Evolutionary conservation across 148 eudicot genomes (phyloP), one percentile per base, ranked within the genome.

Genomic region (Chenopodium album): DNA sequence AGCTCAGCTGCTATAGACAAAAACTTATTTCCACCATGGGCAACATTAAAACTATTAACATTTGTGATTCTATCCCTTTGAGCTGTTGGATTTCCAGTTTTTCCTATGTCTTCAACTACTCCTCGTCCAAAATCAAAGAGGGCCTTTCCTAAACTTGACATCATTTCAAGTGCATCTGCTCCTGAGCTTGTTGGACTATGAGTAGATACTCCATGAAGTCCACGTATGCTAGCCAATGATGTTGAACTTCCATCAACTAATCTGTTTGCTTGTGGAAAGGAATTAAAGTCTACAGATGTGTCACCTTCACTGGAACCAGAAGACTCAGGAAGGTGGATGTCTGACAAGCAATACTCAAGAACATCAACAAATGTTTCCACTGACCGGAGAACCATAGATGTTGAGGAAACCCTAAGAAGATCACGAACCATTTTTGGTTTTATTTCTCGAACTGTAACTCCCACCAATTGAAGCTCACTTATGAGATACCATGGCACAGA

Each of bases 361-460:
- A 96, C 99, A 83, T 96, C 99, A 46, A 90, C 80, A 84, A 87
- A 94, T 62, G 94, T 94, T 78, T 92, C 95, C 77, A 91, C 88
- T 52, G 97, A 91, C 50, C 90, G 89, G 44, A 93, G 82, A 83
- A 85, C 88, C 70, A 92, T 83, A 71, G 94, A 88, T 34, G 91
- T 82, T 75, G 94, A 89, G 80, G 99, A 92, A 76, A 90, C 83
- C 88, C 92, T 90, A 78, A 96, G 98, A 89, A 96, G 99, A 82
- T 91, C 94, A 23, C 99, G 94, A 12, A 96, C 98, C 99, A 96
- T 96, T 89, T 90, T 96, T 56, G 99, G 98, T 87, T 92, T 94
- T 77, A 96, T 92, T 90, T 96, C 98, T 84, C 95, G 90, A 79
- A 94, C 95, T 62, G 84, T 78, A 56, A 96, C 85, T 48, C 97